Evolutionary conservation across 179 eudicot species (phyloP).

Genomic region (Beta lomatogona): DNA sequence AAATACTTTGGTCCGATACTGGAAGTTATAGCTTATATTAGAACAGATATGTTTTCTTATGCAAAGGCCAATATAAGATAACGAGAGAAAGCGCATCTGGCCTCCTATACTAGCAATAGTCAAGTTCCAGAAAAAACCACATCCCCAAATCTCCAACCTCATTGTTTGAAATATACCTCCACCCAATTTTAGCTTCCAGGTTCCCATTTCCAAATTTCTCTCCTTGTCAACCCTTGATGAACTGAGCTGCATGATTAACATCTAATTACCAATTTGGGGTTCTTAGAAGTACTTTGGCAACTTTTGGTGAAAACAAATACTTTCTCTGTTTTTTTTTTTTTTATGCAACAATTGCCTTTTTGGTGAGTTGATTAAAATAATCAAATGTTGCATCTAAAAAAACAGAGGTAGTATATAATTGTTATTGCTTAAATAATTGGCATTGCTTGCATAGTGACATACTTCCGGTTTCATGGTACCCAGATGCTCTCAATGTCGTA

Average conservation of each 20-base stretch:
- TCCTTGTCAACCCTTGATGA: neutral
- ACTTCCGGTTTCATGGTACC: neutral
- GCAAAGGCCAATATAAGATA: too few species aligned
- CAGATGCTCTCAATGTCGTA: neutral
- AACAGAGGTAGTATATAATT: too few species aligned
- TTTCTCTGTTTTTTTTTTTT: too few species aligned
- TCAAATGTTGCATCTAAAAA: neutral
- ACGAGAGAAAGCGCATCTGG: too few species aligned
- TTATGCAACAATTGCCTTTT: too few species aligned
- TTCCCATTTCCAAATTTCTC: neutral
- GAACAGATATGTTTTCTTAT: too few species aligned
- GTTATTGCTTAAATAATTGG: neutral
- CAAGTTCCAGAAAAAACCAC: neutral
- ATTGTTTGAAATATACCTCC: neutral
- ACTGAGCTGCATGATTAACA: too few species aligned
- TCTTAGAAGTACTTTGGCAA: too few species aligned
- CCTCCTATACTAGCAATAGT: too few species aligned
- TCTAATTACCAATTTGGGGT: too few species aligned
- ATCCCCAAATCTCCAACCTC: neutral
- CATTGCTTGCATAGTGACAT: neutral
- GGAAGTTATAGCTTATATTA: too few species aligned
- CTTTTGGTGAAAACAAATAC: neutral
- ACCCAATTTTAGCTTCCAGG: neutral
- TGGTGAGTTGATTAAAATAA: neutral
- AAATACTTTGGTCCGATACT: too few species aligned